Base-by-base conservation (phyloP, 1,284 basidiomycete species). In the Microbotryum saponariae region DNA sequence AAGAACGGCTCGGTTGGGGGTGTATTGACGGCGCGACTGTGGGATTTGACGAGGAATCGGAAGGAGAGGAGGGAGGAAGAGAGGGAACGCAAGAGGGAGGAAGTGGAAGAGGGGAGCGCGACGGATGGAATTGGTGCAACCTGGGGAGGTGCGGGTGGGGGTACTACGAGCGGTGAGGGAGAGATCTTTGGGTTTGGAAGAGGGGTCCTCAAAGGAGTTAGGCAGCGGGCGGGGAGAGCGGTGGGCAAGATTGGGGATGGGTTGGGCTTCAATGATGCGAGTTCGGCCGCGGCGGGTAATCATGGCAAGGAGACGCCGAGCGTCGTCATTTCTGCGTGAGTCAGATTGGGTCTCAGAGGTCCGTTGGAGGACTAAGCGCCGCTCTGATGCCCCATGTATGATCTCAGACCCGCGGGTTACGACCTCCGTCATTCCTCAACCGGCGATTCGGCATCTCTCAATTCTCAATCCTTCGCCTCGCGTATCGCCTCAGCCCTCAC, bases 201-300 rank as follows among this genome's bases (percentile, higher is more conserved):
- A 6, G 54, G 54, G 9, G 60, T 61, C 0, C 18, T 61, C 8
- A 52, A 52, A 27, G 60, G 55, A 2, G 60, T 61, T 7, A 53
- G 51, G 51, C 52, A 57, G n/a, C 14, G 45, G 16, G 60, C 60
- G n/a, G 60, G 55, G 20, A 47, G 51, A 16, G 60, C 60, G n/a
- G 50, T 42, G 14, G 29, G 60, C 3, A 37, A 18, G 33, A 16
- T 61, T 20, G 59, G 54, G 21, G 59, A 52, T 20, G 44, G 44
- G 4, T 20, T 58, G 3, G 56, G 56, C 49, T 58, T 23, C 23
- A 50, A 20, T 21, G 20, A 12, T 46, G 37, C 37, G 37, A 42
- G 6, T 6, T 27, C 10, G 10, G 9, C 25, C 8, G 4, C 47
- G 23, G 5, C 18, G 48, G 6, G 48, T 9, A 6, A 6, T 29